These are phyloP conservation scores for Solanum pennellii DNA, from an alignment of 257 asterid species.

Conservation along the genomic window DNA sequence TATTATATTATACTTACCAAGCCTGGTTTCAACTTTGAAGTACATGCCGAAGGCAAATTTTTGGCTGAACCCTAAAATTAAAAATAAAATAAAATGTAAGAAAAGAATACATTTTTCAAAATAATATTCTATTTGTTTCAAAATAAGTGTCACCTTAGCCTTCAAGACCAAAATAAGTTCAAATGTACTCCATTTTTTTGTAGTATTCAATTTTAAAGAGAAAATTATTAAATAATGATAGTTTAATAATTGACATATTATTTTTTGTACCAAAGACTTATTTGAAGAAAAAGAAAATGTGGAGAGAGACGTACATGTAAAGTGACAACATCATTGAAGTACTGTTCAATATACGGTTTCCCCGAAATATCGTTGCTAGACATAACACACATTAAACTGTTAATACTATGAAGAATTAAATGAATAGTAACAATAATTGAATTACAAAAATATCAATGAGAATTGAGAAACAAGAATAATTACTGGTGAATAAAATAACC, in stretches of 20 bases:
- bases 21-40: constrained; percentile 54
- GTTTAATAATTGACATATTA: background rate
- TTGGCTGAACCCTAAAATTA: constrained; percentile 61
- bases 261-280: background rate
- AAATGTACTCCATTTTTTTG: background rate
- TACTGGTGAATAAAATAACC: background rate
- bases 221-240: background rate
- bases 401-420: background rate
- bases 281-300: background rate
- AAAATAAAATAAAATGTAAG: background rate
- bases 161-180: background rate
- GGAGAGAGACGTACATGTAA: constrained; percentile 46
- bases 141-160: background rate
- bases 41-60: constrained; percentile 50
- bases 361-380: constrained; percentile 73
- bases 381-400: background rate
- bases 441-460: background rate
- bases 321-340: constrained; percentile 50
- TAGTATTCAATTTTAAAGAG: background rate
- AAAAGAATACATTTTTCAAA: background rate
- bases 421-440: background rate
- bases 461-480: background rate
- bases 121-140: background rate
- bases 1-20: constrained; percentile 32
- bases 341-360: constrained; percentile 36